These are phyloP conservation scores for Plasmodium falciparum DNA, from an alignment of 169 alveolate genomes.

Conservation along the genomic window DNA sequence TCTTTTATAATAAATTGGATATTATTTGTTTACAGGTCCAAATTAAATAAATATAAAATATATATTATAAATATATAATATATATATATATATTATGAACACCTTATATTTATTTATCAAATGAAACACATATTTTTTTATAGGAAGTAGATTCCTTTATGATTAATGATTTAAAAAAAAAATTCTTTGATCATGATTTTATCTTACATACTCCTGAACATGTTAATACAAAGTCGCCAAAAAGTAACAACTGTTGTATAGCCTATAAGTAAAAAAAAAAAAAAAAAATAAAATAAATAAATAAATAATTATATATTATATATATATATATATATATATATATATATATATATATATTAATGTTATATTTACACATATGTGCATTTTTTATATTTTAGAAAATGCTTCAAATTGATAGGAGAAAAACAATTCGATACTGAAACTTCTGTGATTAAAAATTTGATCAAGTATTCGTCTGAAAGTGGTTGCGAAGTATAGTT, in stretches of 20 bases:
- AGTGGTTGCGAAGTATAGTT: conserved; percentile 8
- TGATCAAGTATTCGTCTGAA: conserved; percentile 28
- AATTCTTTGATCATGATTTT: background rate
- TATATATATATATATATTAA: background rate
- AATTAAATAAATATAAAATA: background rate
- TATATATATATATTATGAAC: background rate
- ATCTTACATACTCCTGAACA: conserved; percentile 8
- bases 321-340: background rate
- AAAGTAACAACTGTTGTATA: conserved; percentile 50
- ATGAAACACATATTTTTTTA: background rate
- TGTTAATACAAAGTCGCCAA: conserved; percentile 1
- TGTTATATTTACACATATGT: too few relatives aligned
- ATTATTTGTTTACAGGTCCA: conserved; percentile 40
- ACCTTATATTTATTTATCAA: background rate
- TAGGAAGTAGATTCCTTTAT: conserved; percentile 46
- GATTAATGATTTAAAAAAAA: conserved; percentile 5
- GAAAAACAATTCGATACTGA: conserved; percentile 17
- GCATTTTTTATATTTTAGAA: conserved; percentile 11
- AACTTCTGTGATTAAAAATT: conserved; percentile 19
- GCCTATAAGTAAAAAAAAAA: conserved; percentile 17
- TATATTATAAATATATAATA: background rate
- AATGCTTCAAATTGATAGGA: conserved; percentile 17
- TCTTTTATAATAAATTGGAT: conserved; percentile 3
- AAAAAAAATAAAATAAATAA: conserved; percentile 5
- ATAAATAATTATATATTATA: background rate